Base-by-base conservation (phyloP, 1,284 basidiomycete species). In the Tilletia indica region DNA sequence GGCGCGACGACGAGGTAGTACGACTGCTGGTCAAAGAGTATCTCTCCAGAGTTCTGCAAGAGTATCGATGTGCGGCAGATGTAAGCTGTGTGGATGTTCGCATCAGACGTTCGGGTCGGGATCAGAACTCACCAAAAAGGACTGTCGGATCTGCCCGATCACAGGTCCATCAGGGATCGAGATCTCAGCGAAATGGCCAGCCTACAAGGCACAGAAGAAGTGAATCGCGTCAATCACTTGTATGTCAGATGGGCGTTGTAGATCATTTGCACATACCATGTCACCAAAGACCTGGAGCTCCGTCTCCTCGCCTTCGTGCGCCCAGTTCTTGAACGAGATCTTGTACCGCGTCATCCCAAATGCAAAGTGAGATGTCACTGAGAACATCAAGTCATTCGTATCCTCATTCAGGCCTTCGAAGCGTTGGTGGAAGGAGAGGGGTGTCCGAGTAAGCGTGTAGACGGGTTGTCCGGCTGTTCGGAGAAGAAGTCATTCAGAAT, bases 321-420 rank as follows among this genome's bases (percentile, higher is more conserved):
- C 51, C 51, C 51, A 54, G 51, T 54, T 54, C 19, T 54, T 54
- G 51, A 54, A 54, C 8, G 51, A 54, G 51, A 54, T 31, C 51
- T 54, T 54, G 51, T 54, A 54, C 51, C 51, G 19, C n/a, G 51
- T 54, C 51, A 54, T 54, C n/a, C 51, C 51, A 54, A 54, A 54
- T n/a, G 51, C 51, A 54, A 54, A 54, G 51, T 54, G 51, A n/a
- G 51, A 54, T 8, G 51, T 54, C 51, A 54, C 51, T 11, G 51
- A 54, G 51, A 54, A 54, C 51, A 54, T 54, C 51, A 54, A n/a
- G 25, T 54, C 51, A n/a, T 54, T 54, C 9, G 51, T 54, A n/a
- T 54, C 51, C n/a, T 54, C 51, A 31, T 54, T n/a, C 19, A 54
- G 25, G 51, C 51, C 51, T 3, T 54, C 51, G n/a, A 54, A 54